Evolutionary conservation across 208 protist genomes (phyloP).

Genomic region (Leishmania mexicana): DNA sequence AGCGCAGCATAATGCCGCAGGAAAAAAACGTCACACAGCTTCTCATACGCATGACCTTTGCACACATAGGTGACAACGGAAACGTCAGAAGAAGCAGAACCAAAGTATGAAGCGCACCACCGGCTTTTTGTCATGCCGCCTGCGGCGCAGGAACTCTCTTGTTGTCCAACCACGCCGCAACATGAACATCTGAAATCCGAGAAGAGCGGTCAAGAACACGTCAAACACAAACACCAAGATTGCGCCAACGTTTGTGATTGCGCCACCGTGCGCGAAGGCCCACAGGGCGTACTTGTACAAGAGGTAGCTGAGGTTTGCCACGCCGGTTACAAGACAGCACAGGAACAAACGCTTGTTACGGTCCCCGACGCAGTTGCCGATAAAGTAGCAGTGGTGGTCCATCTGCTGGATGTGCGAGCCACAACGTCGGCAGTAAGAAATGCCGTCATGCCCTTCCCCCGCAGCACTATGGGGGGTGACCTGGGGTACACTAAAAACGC

Average conservation of each 20-base stretch:
- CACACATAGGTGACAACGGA: neutral
- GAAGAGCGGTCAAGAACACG: slow-evolving; percentile 27
- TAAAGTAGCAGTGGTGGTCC: slow-evolving; percentile 74
- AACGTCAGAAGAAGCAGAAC: slow-evolving; percentile 1
- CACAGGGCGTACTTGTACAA: slow-evolving; percentile 42
- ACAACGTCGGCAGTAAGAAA: slow-evolving; percentile 26
- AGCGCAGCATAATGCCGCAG: neutral
- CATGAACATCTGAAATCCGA: slow-evolving; percentile 41
- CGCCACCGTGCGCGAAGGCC: slow-evolving; percentile 33
- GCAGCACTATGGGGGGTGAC: slow-evolving; percentile 35
- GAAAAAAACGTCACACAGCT: neutral
- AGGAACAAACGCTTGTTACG: slow-evolving; percentile 47
- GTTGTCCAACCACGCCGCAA: slow-evolving; percentile 36
- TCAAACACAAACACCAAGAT: slow-evolving; percentile 42
- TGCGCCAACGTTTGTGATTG: slow-evolving; percentile 37
- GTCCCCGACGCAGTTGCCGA: slow-evolving; percentile 64
- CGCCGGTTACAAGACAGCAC: slow-evolving; percentile 30
- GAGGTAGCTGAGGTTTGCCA: slow-evolving; percentile 54
- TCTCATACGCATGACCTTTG: neutral
- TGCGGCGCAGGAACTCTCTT: slow-evolving; percentile 29
- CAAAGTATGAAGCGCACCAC: neutral
- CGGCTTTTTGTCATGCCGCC: slow-evolving; percentile 10
- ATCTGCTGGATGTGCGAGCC: slow-evolving; percentile 35
- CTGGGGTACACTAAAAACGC: slow-evolving; percentile 55
- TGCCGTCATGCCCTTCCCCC: slow-evolving; percentile 8